A percentile compares a stretch with the other conserved stretches of the same genome.
Evolutionary conservation across 2,329 filamentous ascomycete genomes (phyloP).

Genomic region (Cryphonectria radicalis): DNA sequence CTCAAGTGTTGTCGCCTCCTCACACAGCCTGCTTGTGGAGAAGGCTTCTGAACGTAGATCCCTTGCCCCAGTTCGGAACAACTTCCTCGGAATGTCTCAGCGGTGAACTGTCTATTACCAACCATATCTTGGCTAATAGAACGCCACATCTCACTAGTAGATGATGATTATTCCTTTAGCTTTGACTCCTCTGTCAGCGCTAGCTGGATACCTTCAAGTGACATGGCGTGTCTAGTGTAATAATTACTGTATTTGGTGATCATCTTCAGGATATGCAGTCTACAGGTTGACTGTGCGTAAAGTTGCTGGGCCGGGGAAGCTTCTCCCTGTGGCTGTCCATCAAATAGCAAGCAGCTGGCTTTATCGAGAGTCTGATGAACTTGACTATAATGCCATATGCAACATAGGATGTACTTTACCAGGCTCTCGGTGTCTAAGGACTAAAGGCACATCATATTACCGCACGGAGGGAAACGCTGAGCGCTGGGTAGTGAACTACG

Average conservation of each 20-base stretch:
- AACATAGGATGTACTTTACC: conserved; percentile 10
- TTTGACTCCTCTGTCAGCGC: neutral
- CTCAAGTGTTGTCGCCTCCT: neutral
- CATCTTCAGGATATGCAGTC: neutral
- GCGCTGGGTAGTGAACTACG: conserved; percentile 10
- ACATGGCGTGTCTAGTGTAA: neutral
- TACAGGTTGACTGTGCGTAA: too few species aligned
- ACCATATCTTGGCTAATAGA: neutral
- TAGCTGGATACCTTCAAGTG: neutral
- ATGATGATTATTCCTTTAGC: neutral
- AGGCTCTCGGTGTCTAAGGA: neutral
- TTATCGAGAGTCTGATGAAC: neutral
- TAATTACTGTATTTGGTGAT: neutral
- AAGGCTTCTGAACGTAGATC: too few species aligned
- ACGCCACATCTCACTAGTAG: neutral
- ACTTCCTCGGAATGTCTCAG: too few species aligned
- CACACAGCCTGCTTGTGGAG: neutral
- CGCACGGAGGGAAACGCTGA: neutral
- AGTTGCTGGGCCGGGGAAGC: too few species aligned
- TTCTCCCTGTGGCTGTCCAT: too few species aligned
- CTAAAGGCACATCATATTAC: neutral
- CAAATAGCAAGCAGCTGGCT: neutral
- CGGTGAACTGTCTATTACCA: neutral
- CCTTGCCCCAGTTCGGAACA: too few species aligned
- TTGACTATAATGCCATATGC: neutral